A percentile compares a stretch with the other conserved stretches of the same genome.
Evolutionary conservation across 2,329 filamentous ascomycete species (phyloP).

Genomic region (Penicillium digitatum): DNA sequence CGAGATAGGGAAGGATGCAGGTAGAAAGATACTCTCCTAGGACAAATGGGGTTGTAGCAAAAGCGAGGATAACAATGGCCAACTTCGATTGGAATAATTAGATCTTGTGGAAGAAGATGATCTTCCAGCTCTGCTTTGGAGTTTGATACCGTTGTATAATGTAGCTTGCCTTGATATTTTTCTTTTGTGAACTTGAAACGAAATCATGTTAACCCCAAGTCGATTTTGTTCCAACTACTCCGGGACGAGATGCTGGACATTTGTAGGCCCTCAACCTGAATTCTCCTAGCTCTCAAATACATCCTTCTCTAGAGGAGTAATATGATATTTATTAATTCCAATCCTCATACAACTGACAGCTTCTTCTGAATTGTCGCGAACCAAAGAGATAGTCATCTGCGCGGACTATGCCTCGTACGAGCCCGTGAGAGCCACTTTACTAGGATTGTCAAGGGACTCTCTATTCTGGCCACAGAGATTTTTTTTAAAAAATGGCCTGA

Average conservation of each 20-base stretch:
- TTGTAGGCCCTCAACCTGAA: neutral
- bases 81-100: neutral
- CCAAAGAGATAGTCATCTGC: neutral
- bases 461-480: neutral
- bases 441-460: neutral
- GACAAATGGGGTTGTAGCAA: neutral
- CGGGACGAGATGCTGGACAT: neutral
- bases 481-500: neutral
- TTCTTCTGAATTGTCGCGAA: neutral
- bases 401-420: neutral
- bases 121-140: neutral
- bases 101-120: neutral
- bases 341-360: neutral
- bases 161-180: neutral
- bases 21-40: neutral
- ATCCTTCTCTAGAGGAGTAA: too few relatives aligned
- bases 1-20: neutral
- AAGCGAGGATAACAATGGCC: neutral
- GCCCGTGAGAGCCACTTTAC: neutral
- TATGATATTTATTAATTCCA: accelerated
- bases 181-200: neutral
- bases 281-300: neutral
- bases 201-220: neutral
- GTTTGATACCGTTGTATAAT: neutral
- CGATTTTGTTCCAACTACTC: neutral